A percentile compares a stretch with the other conserved stretches of the same genome.
phyloP scores from a whole-genome alignment of 1,284 basidiomycete species.

The Irpex sp. region DNA sequence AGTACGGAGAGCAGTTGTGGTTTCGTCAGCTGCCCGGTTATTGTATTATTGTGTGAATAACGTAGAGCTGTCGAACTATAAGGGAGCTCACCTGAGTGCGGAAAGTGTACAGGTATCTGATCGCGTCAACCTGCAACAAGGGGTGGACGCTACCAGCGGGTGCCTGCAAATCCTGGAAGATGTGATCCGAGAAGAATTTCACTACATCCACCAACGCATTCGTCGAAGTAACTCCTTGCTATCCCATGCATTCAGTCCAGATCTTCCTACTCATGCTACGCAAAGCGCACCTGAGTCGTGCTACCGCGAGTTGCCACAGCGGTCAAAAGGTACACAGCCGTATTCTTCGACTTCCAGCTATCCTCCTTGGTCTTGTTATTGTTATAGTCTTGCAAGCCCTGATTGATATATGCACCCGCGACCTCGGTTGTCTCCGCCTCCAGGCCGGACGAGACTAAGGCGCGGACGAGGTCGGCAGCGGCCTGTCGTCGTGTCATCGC shows the following conservation, averaged over 20 bases:
- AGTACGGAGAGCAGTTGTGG: constrained; percentile 90
- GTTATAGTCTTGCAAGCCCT: constrained; percentile 64
- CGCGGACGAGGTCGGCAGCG: constrained; percentile 89
- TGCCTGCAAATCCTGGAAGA: constrained; percentile 86
- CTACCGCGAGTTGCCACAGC: constrained; percentile 88
- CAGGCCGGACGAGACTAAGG: constrained; percentile 76
- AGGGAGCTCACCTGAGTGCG: constrained; percentile 73
- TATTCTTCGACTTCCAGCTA: constrained; percentile 95
- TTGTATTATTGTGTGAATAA: background rate
- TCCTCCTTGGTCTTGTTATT: constrained; percentile 54
- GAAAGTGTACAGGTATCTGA: constrained; percentile 93
- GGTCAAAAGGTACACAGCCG: constrained; percentile 92
- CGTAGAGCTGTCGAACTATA: background rate
- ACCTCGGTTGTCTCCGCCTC: constrained; percentile 85
- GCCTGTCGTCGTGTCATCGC: constrained; percentile 84
- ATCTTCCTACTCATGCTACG: background rate
- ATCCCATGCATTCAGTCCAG: constrained; percentile 6
- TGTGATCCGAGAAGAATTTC: constrained; percentile 91
- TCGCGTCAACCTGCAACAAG: constrained; percentile 94
- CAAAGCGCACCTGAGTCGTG: constrained; percentile 63
- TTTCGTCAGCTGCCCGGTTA: constrained; percentile 75
- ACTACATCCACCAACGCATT: constrained; percentile 94
- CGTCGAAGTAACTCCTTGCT: constrained; percentile 92
- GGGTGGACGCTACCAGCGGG: constrained; percentile 71
- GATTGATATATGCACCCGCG: constrained; percentile 79